Conservation (phyloP, 1,284 basidiomycete species). For the Ustilago cynodontis region DNA sequence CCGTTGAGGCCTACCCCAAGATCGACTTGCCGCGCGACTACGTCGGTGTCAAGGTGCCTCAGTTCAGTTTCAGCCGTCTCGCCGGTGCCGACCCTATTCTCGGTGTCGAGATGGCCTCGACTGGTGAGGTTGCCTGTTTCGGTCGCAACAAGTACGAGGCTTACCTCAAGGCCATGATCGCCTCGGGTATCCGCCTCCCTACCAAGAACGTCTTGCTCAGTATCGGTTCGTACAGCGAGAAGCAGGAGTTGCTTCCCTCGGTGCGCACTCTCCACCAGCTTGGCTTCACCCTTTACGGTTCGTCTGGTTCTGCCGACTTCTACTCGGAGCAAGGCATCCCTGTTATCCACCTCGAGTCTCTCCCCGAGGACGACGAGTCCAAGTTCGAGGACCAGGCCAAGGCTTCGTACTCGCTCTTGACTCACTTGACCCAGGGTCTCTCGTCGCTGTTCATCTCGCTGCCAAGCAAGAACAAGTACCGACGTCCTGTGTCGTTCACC, state of each 20-base stretch:
- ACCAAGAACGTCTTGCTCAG: conserved; percentile 96
- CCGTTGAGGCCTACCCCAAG: conserved; percentile 90
- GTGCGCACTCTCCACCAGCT: conserved; percentile 95
- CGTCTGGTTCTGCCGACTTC: conserved; percentile 84
- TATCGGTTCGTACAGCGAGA: conserved; percentile 96
- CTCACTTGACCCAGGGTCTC: conserved; percentile 65
- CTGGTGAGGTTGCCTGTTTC: conserved; percentile 98
- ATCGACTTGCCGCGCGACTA: conserved; percentile 88
- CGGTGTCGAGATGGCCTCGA: conserved; percentile 99
- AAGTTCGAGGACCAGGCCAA: conserved; percentile 64
- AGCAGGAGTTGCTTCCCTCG: conserved; percentile 93
- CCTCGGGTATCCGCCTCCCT: conserved; percentile 91
- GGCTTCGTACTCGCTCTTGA: conserved; percentile 68
- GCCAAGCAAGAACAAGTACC: conserved; percentile 97
- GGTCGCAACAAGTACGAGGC: conserved; percentile 98
- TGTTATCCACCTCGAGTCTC: conserved; percentile 68
- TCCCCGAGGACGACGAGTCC: conserved; percentile 67
- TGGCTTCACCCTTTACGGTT: conserved; percentile 97
- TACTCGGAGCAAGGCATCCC: conserved; percentile 69
- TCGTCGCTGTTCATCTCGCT: conserved; percentile 93
- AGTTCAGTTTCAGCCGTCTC: conserved; percentile 95
- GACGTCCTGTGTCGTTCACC: conserved; percentile 94
- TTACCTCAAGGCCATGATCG: conserved; percentile 95
- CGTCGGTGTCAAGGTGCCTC: conserved; percentile 97
- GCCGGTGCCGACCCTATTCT: conserved; percentile 96